phyloP scores from a whole-genome alignment of 1,284 basidiomycete species.

The Blastosporella zonata region DNA sequence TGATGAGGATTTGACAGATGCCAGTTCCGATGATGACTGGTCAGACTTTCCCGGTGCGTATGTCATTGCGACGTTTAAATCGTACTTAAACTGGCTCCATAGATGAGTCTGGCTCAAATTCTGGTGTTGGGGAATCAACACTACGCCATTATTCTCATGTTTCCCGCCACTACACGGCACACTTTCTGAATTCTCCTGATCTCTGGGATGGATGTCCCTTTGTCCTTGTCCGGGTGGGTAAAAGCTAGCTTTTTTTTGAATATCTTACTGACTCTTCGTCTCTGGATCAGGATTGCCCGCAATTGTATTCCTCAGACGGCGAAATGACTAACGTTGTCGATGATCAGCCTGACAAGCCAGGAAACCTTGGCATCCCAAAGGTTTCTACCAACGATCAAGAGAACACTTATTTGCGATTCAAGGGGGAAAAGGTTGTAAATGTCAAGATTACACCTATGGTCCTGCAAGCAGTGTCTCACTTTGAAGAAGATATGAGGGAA shows the following conservation, averaged over 20 bases:
- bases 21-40: conserved; percentile 53
- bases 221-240: conserved; percentile 29
- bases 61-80: neutral
- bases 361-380: neutral
- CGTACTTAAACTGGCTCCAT: neutral
- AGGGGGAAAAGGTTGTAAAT: conserved; percentile 31
- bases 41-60: conserved; percentile 37
- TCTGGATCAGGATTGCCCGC: conserved; percentile 18
- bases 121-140: conserved; percentile 24
- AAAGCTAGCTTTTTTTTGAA: neutral
- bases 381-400: conserved; percentile 15
- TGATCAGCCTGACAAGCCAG: conserved; percentile 10
- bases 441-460: conserved; percentile 46
- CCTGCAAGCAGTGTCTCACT: conserved; percentile 30
- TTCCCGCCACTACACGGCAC: conserved; percentile 35
- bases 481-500: conserved; percentile 42
- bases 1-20: conserved; percentile 60
- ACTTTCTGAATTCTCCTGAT: conserved; percentile 24
- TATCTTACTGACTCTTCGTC: neutral
- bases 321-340: conserved; percentile 12
- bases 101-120: conserved; percentile 8
- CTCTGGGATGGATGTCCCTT: conserved; percentile 37
- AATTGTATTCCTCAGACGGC: conserved; percentile 6
- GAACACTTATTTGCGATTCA: conserved; percentile 33
- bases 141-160: conserved; percentile 38